Conservation (phyloP, 176 grass and related monocot species). For the Cocos nucifera region DNA sequence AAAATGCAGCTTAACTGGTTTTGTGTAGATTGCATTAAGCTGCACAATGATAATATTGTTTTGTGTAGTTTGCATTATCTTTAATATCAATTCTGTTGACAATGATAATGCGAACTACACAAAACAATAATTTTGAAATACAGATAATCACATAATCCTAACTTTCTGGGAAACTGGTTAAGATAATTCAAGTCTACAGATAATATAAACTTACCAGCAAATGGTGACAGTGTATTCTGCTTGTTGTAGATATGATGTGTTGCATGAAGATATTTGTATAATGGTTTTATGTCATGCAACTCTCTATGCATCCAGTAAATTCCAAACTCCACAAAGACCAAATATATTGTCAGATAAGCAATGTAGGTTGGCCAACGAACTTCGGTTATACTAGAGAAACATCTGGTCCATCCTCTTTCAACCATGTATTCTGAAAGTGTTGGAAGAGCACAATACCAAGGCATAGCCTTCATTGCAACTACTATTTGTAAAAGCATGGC, state of each 20-base stretch:
- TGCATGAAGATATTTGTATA: conserved; percentile 87
- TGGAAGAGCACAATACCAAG: conserved; percentile 70
- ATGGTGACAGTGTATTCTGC: conserved; percentile 93
- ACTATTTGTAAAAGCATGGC: conserved; percentile 89
- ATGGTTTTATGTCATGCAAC: conserved; percentile 95
- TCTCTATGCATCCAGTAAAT: conserved; percentile 99
- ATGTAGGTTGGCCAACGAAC: conserved; percentile 55
- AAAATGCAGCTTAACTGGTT: too few relatives aligned
- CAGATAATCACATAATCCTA: too few relatives aligned
- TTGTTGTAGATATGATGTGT: conserved; percentile 98
- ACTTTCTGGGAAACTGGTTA: too few relatives aligned
- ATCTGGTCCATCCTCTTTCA: conserved; percentile 80
- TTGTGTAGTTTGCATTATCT: too few relatives aligned
- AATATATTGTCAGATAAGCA: conserved; percentile 51
- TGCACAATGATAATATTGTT: too few relatives aligned
- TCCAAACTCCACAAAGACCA: conserved; percentile 68
- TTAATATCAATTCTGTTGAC: too few relatives aligned
- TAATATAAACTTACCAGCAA: conserved; percentile 48
- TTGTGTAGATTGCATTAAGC: too few relatives aligned
- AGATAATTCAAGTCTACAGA: too few relatives aligned
- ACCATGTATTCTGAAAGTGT: conserved; percentile 74
- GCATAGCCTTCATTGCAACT: conserved; percentile 85
- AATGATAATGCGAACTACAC: too few relatives aligned
- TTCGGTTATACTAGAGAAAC: conserved; percentile 56
- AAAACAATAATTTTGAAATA: too few relatives aligned